Conservation (phyloP, 306 rosid species). For the Mucuna pruriens region DNA sequence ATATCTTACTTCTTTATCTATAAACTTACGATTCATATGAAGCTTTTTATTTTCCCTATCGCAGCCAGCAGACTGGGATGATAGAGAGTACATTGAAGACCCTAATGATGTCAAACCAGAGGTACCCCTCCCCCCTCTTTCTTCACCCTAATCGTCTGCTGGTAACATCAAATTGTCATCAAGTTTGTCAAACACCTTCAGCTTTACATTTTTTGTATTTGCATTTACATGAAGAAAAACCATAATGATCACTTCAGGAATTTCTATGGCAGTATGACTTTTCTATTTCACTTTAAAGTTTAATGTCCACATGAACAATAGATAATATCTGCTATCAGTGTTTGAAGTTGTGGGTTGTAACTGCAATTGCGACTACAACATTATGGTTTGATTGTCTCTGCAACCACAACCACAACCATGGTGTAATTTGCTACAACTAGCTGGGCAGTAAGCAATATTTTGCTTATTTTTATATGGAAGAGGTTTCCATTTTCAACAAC, state of each 20-base stretch:
- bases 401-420: not conserved
- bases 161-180: slow-evolving; percentile 9
- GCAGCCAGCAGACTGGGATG: slow-evolving; percentile 98
- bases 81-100: slow-evolving; percentile 87
- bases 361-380: too few relatives aligned
- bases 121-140: slow-evolving; percentile 60
- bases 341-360: not conserved
- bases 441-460: not conserved
- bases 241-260: slow-evolving; percentile 7
- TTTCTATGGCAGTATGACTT: not conserved
- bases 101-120: slow-evolving; percentile 77
- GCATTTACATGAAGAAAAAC: slow-evolving; percentile 2
- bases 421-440: slow-evolving; percentile 13
- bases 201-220: not conserved
- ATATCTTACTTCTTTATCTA: slow-evolving; percentile 2
- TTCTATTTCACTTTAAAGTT: slow-evolving; percentile 9
- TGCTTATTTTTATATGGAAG: not conserved
- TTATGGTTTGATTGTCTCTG: not conserved
- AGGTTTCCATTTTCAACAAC: not conserved
- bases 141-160: slow-evolving; percentile 4
- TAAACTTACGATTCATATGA: slow-evolving; percentile 12
- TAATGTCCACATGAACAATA: not conserved
- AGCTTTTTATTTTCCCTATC: slow-evolving; percentile 16
- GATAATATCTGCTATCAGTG: not conserved
- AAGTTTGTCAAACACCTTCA: slow-evolving; percentile 9